A percentile compares a stretch with the other conserved stretches of the same genome.
phyloP scores from a whole-genome alignment of 768 basidiomycete genomes.

The Suillus plorans region DNA sequence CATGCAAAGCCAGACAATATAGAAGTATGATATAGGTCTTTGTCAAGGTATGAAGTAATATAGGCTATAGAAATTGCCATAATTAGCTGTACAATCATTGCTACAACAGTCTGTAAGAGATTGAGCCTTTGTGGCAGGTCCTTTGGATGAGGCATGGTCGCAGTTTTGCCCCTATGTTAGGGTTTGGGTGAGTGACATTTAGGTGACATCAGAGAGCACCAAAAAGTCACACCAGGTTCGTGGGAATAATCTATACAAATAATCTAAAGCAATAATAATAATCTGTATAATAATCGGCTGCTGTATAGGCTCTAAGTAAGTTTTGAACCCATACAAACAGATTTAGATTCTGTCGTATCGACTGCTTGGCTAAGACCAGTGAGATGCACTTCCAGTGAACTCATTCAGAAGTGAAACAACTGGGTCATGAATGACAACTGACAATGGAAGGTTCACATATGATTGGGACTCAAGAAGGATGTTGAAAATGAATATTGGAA shows the following conservation, averaged over 20 bases:
- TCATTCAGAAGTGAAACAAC: no score
- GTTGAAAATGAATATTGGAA: no score
- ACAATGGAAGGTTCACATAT: no score
- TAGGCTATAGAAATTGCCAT: neutral
- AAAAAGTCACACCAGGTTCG: neutral
- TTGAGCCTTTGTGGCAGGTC: neutral
- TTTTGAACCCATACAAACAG: no score
- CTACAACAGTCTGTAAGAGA: neutral
- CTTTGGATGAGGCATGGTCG: neutral
- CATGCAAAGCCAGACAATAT: constrained; percentile 20
- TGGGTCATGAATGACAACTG: no score
- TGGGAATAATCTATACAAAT: neutral
- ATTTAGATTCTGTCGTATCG: no score
- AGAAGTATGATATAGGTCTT: constrained; percentile 17
- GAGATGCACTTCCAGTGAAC: no score
- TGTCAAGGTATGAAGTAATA: neutral
- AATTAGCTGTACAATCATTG: neutral
- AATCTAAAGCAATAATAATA: no score
- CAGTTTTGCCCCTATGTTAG: neutral
- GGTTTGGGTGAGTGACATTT: neutral
- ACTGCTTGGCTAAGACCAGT: no score
- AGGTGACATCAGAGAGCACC: neutral
- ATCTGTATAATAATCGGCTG: no score
- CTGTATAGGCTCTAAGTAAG: no score
- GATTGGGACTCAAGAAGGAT: no score